Evolutionary conservation across 2,329 filamentous ascomycete species (phyloP), one percentile per base, ranked within the genome.

Genomic region (Neopestalotiopsis rosae): DNA sequence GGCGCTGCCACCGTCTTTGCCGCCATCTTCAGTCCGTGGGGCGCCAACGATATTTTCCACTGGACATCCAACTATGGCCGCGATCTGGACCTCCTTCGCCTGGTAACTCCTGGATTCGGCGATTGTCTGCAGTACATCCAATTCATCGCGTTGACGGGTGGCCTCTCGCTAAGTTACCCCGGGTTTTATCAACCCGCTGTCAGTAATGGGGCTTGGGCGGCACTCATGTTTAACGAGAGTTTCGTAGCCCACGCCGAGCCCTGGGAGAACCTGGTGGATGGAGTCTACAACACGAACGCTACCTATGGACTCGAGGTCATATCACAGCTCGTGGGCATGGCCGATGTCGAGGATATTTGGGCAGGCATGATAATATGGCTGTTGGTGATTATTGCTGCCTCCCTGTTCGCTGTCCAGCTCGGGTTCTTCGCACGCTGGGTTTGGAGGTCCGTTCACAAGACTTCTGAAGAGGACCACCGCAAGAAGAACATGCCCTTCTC

Each of bases 61-160:
- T 99, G 95, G 94, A 94, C 94, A n/a, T 97, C 94, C 77, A 99
- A 99, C 78, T 98, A 97, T 78, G 96, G 96, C 45, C 90, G 95
- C 74, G 96, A 99, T 75, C 93, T 94, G 70, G 96, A 99, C 81
- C 85, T 98, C 72, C 85, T 99, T 67, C 91, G 96, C 67, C 86
- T 99, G 62, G 94, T 99, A 42, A 99, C 96, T 0, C 96, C 96
- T 5, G 96, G 96, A 0, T 98, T 99, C 78, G 94, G 94, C 6
- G 96, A 99, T 78, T 99, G 96, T 76, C 86, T 99, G 67, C 95
- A 98, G 80, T 98, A 99, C 79, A 93, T 99, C 20, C 96, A 99
- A 78, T 99, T 97, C 75, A 87, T 96, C 67, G 91, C 93, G 28
- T 83, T 99, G 69, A 96, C 94, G 0, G 95, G 95, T n/a, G 91